A percentile compares a stretch with the other conserved stretches of the same genome.
Conservation (phyloP, 176 grass and related monocot genomes). For the Raddia guianensis region DNA sequence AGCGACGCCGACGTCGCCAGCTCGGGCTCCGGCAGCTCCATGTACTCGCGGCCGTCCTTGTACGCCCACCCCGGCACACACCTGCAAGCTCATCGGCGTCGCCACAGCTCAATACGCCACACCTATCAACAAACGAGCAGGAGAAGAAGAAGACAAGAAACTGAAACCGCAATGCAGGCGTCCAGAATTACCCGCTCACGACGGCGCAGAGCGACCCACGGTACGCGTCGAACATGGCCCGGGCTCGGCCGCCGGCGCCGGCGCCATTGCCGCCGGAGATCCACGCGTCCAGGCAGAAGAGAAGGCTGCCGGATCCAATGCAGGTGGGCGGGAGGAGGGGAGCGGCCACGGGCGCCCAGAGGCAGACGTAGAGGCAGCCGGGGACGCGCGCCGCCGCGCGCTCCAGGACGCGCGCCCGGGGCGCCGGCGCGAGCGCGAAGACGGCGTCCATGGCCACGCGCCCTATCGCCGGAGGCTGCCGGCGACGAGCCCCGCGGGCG, state of each 20-base stretch:
- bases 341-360: conserved; percentile 49
- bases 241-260: not conserved
- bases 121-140: not conserved
- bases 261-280: not conserved
- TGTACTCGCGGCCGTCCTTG: conserved; percentile 50
- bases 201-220: conserved; percentile 45
- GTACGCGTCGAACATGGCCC: conserved; percentile 59
- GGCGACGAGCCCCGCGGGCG: not conserved
- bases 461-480: conserved; percentile 1
- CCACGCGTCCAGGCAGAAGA: conserved; percentile 62
- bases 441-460: conserved; percentile 35
- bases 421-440: conserved; percentile 38
- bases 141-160: not conserved
- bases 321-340: not conserved
- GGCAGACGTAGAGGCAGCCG: conserved; percentile 51
- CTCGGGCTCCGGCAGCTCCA: conserved; percentile 53
- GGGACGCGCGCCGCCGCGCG: conserved; percentile 51
- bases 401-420: conserved; percentile 41
- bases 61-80: conserved; percentile 83
- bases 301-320: conserved; percentile 26
- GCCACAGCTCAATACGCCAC: not conserved
- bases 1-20: conserved; percentile 54
- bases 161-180: not conserved
- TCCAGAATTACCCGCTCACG: conserved; percentile 46
- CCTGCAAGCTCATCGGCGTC: conserved; percentile 17